Evolutionary conservation across 1,139 yeast species (phyloP).

Genomic region (Pichia sp.): DNA sequence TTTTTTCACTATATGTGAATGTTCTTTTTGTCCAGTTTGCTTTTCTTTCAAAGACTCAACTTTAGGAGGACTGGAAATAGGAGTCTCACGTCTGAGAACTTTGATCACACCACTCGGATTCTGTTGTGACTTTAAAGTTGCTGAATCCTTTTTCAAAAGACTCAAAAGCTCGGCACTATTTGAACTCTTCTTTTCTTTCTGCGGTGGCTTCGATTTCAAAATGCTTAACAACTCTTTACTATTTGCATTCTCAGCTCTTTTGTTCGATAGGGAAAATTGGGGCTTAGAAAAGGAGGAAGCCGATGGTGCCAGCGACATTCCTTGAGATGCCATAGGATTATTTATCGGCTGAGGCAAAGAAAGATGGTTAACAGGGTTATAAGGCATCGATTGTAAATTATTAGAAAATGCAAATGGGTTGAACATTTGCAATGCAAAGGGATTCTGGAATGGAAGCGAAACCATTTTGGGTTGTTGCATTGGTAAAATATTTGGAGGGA

Average conservation of each 20-base stretch:
- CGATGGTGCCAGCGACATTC: constrained; percentile 32
- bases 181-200: background rate
- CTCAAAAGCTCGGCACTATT: constrained; percentile 14
- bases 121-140: background rate
- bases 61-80: background rate
- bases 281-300: constrained; percentile 25
- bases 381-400: constrained; percentile 7
- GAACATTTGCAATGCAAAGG: constrained; percentile 26
- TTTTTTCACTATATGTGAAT: background rate
- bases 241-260: constrained; percentile 38
- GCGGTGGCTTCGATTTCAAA: constrained; percentile 37
- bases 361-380: constrained; percentile 9
- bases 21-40: constrained; percentile 1
- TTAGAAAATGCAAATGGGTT: constrained; percentile 24
- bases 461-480: constrained; percentile 14
- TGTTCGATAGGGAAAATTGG: constrained; percentile 30
- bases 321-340: constrained; percentile 23
- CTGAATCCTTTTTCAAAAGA: constrained; percentile 12
- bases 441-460: constrained; percentile 23
- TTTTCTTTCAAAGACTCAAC: background rate
- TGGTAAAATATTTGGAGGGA: constrained; percentile 13
- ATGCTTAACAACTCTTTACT: constrained; percentile 53
- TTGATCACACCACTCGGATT: constrained; percentile 11
- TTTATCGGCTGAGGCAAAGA: constrained; percentile 20
- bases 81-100: constrained; percentile 20